Percentiles rank a stretch among this genome's conserved stretches.
These are phyloP conservation scores for Picea abies DNA, from an alignment of 83 land plant species.

Conservation along the genomic window DNA sequence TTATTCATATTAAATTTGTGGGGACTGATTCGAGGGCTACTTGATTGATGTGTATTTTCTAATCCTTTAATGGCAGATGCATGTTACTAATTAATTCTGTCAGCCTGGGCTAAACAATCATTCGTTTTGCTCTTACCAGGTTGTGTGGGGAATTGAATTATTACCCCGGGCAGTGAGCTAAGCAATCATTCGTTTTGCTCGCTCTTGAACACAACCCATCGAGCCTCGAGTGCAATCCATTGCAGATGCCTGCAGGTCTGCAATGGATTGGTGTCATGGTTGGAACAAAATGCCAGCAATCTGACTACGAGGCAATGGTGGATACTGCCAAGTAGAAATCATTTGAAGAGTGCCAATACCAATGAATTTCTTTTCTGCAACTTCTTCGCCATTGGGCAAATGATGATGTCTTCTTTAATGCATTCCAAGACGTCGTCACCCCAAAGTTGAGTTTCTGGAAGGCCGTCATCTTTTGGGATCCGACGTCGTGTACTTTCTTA, in stretches of 20 bases:
- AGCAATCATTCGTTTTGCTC: no score
- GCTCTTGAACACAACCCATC: no score
- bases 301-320: slow-evolving; percentile 77
- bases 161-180: no score
- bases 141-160: no score
- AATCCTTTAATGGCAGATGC: no score
- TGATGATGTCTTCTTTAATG: slow-evolving; percentile 64
- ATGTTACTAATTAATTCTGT: no score
- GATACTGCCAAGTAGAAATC: slow-evolving; percentile 52
- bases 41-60: no score
- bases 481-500: slow-evolving; percentile 12
- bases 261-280: slow-evolving; percentile 33
- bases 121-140: no score
- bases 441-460: slow-evolving; percentile 61
- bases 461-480: slow-evolving; percentile 57
- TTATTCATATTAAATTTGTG: no score
- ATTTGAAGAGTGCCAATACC: slow-evolving; percentile 42
- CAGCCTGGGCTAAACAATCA: no score
- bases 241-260: no score
- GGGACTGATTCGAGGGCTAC: no score
- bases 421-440: slow-evolving; percentile 59
- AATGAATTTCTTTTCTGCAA: slow-evolving; percentile 70
- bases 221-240: slow-evolving; percentile 50
- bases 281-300: slow-evolving; percentile 21
- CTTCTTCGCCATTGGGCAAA: slow-evolving; percentile 44